Conservation (phyloP, 2,329 filamentous ascomycete genomes). For the Colletotrichum horii region DNA sequence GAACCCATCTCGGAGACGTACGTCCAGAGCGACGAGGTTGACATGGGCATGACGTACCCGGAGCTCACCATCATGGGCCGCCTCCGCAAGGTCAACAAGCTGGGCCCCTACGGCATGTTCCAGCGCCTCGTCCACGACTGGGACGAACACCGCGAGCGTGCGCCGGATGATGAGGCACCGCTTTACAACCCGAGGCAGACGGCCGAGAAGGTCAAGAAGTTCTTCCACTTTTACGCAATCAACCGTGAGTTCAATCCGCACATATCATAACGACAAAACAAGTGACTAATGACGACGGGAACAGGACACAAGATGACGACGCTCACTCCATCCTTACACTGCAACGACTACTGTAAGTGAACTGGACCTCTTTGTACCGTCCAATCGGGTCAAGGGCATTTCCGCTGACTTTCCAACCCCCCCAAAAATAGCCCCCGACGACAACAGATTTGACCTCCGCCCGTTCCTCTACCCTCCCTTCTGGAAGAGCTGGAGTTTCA, state of each 20-base stretch:
- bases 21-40: slow-evolving; percentile 51
- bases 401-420: neutral
- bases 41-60: slow-evolving; percentile 59
- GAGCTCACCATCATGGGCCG: slow-evolving; percentile 43
- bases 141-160: slow-evolving; percentile 33
- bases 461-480: slow-evolving; percentile 34
- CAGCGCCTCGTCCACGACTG: slow-evolving; percentile 52
- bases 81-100: slow-evolving; percentile 50
- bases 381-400: neutral
- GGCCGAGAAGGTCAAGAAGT: slow-evolving; percentile 43
- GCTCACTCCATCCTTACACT: slow-evolving; percentile 20
- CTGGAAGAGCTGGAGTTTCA: slow-evolving; percentile 40
- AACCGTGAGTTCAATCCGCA: slow-evolving; percentile 40
- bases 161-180: slow-evolving; percentile 31
- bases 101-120: slow-evolving; percentile 54
- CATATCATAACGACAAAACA: neutral
- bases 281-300: neutral
- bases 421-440: slow-evolving; percentile 26
- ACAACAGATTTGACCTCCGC: slow-evolving; percentile 31
- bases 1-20: slow-evolving; percentile 71
- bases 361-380: neutral
- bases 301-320: slow-evolving; percentile 23
- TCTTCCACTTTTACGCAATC: slow-evolving; percentile 62
- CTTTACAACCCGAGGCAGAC: slow-evolving; percentile 44
- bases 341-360: slow-evolving; percentile 21